A percentile compares a stretch with the other conserved stretches of the same genome.
These are phyloP conservation scores for Hermanozyma aechmeae DNA, from an alignment of 805 yeast species.

Conservation along the genomic window DNA sequence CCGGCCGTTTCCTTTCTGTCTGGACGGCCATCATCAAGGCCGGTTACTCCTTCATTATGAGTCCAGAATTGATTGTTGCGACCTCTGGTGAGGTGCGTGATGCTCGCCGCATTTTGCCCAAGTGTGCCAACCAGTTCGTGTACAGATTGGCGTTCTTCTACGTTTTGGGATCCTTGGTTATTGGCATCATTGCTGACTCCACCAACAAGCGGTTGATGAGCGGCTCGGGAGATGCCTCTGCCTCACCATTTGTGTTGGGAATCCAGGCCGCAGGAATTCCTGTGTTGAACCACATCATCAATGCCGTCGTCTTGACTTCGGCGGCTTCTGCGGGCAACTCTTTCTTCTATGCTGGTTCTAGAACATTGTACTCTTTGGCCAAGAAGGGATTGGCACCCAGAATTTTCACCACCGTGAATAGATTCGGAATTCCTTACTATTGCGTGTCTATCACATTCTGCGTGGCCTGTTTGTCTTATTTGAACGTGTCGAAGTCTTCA, in stretches of 20 bases:
- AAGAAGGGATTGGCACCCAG: conserved; percentile 11
- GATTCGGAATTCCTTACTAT: conserved; percentile 34
- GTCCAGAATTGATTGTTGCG: conserved; percentile 46
- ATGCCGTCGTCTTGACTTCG: conserved; percentile 63
- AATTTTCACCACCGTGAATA: conserved; percentile 17
- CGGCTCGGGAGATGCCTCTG: conserved; percentile 40
- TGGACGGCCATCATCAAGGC: conserved; percentile 19
- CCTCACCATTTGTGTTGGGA: conserved; percentile 75
- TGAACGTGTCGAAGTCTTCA: conserved; percentile 46
- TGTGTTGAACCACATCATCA: conserved; percentile 68
- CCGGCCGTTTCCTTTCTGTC: conserved; percentile 13
- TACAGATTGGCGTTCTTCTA: conserved; percentile 38
- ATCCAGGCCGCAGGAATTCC: conserved; percentile 61
- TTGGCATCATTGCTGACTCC: conserved; percentile 28
- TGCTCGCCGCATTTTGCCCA: conserved; percentile 53
- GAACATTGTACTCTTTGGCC: conserved; percentile 11
- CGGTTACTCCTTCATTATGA: conserved; percentile 17
- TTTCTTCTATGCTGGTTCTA: conserved; percentile 11
- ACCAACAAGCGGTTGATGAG: conserved; percentile 14
- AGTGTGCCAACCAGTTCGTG: conserved; percentile 51
- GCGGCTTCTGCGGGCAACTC: conserved; percentile 32
- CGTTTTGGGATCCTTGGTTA: conserved; percentile 29
- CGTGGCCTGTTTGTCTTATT: conserved; percentile 40
- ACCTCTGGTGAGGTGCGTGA: conserved; percentile 51
- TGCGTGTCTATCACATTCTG: conserved; percentile 22